Percentiles rank a stretch among this genome's conserved stretches.
Evolutionary conservation across 2,329 filamentous ascomycete species (phyloP).

Genomic region (Bertia moriformis): DNA sequence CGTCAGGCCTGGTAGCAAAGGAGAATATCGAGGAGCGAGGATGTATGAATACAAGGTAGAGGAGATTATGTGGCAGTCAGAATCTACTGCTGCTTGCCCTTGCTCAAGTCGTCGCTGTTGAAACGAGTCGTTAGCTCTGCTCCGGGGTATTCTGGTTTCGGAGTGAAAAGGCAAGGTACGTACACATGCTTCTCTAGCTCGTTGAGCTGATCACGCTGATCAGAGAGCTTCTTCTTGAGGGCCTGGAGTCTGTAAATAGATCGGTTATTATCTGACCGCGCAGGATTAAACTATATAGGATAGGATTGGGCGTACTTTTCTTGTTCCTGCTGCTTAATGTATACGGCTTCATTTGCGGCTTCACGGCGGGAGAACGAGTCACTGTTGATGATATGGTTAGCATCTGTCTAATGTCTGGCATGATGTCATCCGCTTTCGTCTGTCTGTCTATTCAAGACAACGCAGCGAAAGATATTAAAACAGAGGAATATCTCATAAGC

Average conservation of each 20-base stretch:
- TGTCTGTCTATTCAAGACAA: neutral
- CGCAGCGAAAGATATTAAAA: neutral
- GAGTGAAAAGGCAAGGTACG: too few species aligned
- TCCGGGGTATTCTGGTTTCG: too few species aligned
- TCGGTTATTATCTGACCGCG: conserved; percentile 23
- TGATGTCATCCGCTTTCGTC: neutral
- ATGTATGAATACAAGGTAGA: too few species aligned
- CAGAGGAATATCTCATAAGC: too few species aligned
- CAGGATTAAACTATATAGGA: conserved; percentile 25
- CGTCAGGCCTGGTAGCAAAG: too few species aligned
- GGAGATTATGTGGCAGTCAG: too few species aligned
- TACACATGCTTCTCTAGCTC: conserved; percentile 80
- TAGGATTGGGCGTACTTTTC: conserved; percentile 82
- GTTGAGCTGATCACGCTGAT: conserved; percentile 72
- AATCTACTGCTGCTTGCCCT: conserved; percentile 51
- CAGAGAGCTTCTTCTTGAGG: conserved; percentile 58
- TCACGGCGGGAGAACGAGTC: neutral
- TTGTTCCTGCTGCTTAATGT: conserved; percentile 72
- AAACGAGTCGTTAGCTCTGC: neutral
- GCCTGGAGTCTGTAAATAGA: conserved; percentile 78
- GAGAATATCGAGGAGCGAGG: too few species aligned
- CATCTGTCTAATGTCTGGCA: neutral
- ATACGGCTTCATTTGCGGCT: conserved; percentile 56
- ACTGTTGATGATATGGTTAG: neutral
- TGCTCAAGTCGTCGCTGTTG: conserved; percentile 62